Base-by-base conservation (phyloP, 1,284 basidiomycete genomes). In the Trametes hirsuta region DNA sequence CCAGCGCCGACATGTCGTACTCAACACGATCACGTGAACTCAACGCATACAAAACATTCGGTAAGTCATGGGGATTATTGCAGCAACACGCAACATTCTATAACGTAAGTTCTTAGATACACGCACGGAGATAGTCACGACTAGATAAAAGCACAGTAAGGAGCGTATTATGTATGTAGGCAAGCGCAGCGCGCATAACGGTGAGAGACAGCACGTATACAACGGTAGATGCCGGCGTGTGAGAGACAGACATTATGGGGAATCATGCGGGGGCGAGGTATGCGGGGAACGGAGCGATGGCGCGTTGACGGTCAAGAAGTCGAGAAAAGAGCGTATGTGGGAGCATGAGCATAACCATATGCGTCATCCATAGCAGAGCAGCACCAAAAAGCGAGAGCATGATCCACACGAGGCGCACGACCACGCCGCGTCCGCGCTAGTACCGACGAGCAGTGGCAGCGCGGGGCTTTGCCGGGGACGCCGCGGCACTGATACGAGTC, bases 91-190 rank as follows among this genome's bases (percentile, higher is more conserved):
- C 55, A 49, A 47, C 49, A 47, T 62, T 48, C 58, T 55, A 58
- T 58, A 55, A 58, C 55, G 30, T 62, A 53, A 41, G 15, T 58
- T 58, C 60, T 55, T 58, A 62, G 52, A 57, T 50, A 62, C 60
- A 50, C 59, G 37, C 48, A 52, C 35, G 41, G 40, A 50, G 15
- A 40, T 21, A 57, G 42, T 10, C 41, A 42, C n/a, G 11, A 57
- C 35, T 49, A 62, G 55, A 58, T 55, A 58, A 10, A 56, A 55
- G 55, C 51, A 62, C 52, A 62, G 61, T 59, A 63, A 60, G 51
- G 62, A 63, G 62, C 54, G 62, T 57, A 60, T 51, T 39, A 50
- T 40, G 24, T 24, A 30, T 30, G 37, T 54, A 63, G 34, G 50
- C 47, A 51, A n/a, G 53, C 45, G 53, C 44, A 18, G 41, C 50